These are phyloP conservation scores for Cryptomeria japonica DNA, from an alignment of 75 land plant genomes.

Conservation along the genomic window DNA sequence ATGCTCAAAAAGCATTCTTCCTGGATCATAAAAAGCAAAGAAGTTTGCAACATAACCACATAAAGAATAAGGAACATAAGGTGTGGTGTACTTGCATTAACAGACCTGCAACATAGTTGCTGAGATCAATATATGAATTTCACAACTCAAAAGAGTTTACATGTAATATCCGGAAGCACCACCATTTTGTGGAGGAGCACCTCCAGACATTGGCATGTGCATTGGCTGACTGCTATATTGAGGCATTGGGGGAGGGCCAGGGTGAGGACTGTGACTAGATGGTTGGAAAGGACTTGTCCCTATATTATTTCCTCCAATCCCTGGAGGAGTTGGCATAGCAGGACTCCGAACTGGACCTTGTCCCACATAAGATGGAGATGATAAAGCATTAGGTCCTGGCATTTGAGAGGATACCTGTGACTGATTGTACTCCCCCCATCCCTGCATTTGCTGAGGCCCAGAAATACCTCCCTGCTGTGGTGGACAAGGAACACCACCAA, in stretches of 20 bases:
- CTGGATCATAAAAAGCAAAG: neutral
- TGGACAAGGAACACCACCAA: neutral
- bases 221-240: slow-evolving; percentile 5
- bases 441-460: slow-evolving; percentile 9
- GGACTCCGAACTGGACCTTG: neutral
- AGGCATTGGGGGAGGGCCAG: slow-evolving; percentile 5
- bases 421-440: slow-evolving; percentile 13
- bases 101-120: slow-evolving; percentile 6
- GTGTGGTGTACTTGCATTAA: neutral
- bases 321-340: slow-evolving; percentile 11
- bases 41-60: neutral
- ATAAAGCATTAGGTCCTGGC: slow-evolving; percentile 1
- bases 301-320: neutral
- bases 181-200: slow-evolving; percentile 3
- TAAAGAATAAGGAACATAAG: neutral
- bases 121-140: neutral
- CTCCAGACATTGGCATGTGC: slow-evolving; percentile 14
- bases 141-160: neutral
- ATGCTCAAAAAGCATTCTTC: neutral
- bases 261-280: slow-evolving; percentile 12
- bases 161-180: slow-evolving; percentile 4
- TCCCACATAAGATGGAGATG: slow-evolving; percentile 10
- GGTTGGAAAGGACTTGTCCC: slow-evolving; percentile 3
- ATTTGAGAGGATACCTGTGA: slow-evolving; percentile 9
- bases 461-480: slow-evolving; percentile 5